A percentile compares a stretch with the other conserved stretches of the same genome.
Conservation (phyloP, 2,329 filamentous ascomycete species). For the Sphaerulina musiva region DNA sequence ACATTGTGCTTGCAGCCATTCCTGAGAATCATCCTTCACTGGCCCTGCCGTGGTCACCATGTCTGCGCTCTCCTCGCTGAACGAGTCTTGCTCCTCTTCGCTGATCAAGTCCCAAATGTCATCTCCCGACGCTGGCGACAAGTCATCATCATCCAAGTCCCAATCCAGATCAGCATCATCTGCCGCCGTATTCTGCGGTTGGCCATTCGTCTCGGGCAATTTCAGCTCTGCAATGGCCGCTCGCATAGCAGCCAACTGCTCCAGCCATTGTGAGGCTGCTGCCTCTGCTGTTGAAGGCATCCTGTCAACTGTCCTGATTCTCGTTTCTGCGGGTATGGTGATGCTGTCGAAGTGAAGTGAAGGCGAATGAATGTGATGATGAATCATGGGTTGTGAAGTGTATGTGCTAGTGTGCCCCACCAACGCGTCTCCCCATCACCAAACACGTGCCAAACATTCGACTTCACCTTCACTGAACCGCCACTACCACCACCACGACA, state of each 20-base stretch:
- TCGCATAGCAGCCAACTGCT: slow-evolving; percentile 79
- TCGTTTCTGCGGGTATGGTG: too few species aligned
- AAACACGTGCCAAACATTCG: too few species aligned
- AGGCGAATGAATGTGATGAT: too few species aligned
- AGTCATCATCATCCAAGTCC: slow-evolving; percentile 60
- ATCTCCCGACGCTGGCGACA: slow-evolving; percentile 58
- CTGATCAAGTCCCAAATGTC: slow-evolving; percentile 93
- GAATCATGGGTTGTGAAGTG: too few species aligned
- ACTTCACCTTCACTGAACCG: too few species aligned
- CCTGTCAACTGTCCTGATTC: not conserved
- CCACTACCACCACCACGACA: too few species aligned
- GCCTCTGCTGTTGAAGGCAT: slow-evolving; percentile 19
- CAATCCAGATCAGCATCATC: slow-evolving; percentile 38
- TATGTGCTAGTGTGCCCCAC: too few species aligned
- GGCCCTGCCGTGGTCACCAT: slow-evolving; percentile 33
- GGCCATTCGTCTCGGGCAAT: slow-evolving; percentile 44
- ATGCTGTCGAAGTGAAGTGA: too few species aligned
- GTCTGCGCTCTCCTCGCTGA: slow-evolving; percentile 60
- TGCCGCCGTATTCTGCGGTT: slow-evolving; percentile 33
- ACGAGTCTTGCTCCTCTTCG: slow-evolving; percentile 60
- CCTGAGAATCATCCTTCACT: slow-evolving; percentile 25
- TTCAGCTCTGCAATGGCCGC: slow-evolving; percentile 70
- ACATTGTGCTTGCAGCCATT: slow-evolving; percentile 70
- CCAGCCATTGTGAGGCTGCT: slow-evolving; percentile 57
- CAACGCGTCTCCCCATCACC: too few species aligned